A percentile compares a stretch with the other conserved stretches of the same genome.
These are phyloP conservation scores for Hibiscus tridactylites DNA, from an alignment of 345 rosid species.

Conservation along the genomic window DNA sequence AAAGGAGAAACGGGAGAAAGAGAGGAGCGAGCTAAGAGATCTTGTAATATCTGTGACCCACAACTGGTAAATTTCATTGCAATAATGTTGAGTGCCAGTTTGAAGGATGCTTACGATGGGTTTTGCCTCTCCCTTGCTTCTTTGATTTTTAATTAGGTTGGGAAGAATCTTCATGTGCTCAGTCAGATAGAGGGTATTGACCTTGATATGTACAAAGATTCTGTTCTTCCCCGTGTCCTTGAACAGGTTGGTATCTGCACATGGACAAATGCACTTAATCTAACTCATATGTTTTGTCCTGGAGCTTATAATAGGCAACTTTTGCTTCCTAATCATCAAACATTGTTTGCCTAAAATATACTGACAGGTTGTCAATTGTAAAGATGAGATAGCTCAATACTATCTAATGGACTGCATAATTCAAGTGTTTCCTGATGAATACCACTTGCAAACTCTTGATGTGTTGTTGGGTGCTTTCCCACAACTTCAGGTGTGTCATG, in stretches of 20 bases:
- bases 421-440: conserved; percentile 97
- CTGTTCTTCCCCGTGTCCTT: conserved; percentile 88
- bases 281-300: background rate
- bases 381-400: conserved; percentile 88
- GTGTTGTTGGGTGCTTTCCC: conserved; percentile 85
- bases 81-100: conserved; percentile 26
- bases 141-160: conserved; percentile 47
- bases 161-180: conserved; percentile 96
- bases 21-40: conserved; percentile 99
- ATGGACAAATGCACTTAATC: background rate
- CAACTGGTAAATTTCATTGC: conserved; percentile 39
- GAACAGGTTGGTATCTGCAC: conserved; percentile 58
- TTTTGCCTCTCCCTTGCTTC: conserved; percentile 6
- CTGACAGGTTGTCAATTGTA: conserved; percentile 88
- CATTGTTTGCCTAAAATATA: conserved; percentile 15
- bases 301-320: conserved; percentile 6
- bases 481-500: conserved; percentile 73
- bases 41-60: conserved; percentile 68
- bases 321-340: conserved; percentile 8
- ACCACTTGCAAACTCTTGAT: conserved; percentile 97
- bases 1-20: conserved; percentile 96
- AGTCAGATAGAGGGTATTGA: conserved; percentile 98
- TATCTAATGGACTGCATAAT: conserved; percentile 96
- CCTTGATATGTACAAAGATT: conserved; percentile 85
- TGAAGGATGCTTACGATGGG: conserved; percentile 8